Conservation (phyloP, 805 yeast species). For the Isabelozyma heimii region DNA sequence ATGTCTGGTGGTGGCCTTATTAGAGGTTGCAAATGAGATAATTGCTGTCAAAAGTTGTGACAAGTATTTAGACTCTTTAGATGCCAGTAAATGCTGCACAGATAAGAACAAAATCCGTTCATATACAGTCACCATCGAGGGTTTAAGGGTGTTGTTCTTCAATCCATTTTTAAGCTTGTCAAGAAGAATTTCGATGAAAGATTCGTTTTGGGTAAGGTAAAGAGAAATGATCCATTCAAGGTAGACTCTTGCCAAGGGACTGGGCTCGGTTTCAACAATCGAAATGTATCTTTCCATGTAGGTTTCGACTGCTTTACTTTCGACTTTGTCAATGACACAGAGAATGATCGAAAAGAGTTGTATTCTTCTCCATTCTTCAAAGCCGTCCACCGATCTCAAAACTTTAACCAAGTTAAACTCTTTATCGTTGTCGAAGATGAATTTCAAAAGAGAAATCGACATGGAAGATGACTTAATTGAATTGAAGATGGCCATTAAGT, state of each 20-base stretch:
- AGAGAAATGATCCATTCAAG: constrained; percentile 75
- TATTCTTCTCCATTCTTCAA: constrained; percentile 66
- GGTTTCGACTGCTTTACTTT: neutral
- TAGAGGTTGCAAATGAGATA: constrained; percentile 75
- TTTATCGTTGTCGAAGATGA: constrained; percentile 34
- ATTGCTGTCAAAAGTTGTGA: constrained; percentile 46
- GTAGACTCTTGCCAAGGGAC: constrained; percentile 73
- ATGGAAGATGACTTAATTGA: constrained; percentile 23
- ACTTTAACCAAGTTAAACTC: constrained; percentile 48
- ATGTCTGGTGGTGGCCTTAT: constrained; percentile 80
- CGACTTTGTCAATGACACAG: constrained; percentile 11
- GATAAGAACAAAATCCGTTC: constrained; percentile 62
- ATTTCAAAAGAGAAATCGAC: constrained; percentile 29
- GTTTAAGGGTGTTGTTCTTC: constrained; percentile 30
- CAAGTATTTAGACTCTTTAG: constrained; percentile 27
- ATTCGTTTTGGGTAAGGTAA: constrained; percentile 28
- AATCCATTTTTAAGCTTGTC: constrained; percentile 12
- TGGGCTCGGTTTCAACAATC: constrained; percentile 56
- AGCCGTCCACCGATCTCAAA: constrained; percentile 58
- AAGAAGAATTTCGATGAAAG: constrained; percentile 5
- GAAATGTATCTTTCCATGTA: constrained; percentile 18
- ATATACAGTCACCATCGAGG: constrained; percentile 58
- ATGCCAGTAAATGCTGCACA: constrained; percentile 38
- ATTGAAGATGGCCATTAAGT: constrained; percentile 47
- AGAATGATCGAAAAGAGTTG: constrained; percentile 52